Evolutionary conservation across 169 alveolate genomes (phyloP).

Genomic region (Plasmodium gaboni): DNA sequence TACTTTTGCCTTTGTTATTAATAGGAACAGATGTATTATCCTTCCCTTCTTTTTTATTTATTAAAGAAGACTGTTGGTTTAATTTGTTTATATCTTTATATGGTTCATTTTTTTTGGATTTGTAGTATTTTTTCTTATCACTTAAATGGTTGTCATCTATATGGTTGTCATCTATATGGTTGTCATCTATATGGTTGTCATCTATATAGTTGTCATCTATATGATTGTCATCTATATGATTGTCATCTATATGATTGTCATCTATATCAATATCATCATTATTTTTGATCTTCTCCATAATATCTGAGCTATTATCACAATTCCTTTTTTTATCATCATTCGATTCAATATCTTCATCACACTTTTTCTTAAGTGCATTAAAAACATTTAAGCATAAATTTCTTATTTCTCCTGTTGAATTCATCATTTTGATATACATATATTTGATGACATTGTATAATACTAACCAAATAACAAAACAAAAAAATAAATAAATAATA

Average conservation of each 20-base stretch:
- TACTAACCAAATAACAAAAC: background rate
- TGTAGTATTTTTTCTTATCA: no score
- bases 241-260: background rate
- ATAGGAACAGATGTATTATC: no score
- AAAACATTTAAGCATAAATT: constrained; percentile 19
- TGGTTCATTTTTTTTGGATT: no score
- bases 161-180: background rate
- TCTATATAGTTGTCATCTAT: background rate
- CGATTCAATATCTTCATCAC: background rate
- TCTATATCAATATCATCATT: background rate
- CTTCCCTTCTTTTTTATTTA: no score
- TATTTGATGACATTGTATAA: background rate
- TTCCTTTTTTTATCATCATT: background rate
- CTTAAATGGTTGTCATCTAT: background rate
- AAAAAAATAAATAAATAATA: background rate
- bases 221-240: background rate
- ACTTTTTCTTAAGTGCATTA: constrained; percentile 6
- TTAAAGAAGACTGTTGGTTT: no score
- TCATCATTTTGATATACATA: constrained; percentile 26
- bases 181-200: background rate
- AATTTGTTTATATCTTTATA: no score
- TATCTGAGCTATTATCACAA: background rate
- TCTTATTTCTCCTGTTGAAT: constrained; percentile 25
- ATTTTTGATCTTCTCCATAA: background rate
- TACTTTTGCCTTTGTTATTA: no score